Percentiles rank a stretch among this genome's conserved stretches.
Evolutionary conservation across 768 basidiomycete genomes (phyloP).

Genomic region (Suillus luteus): DNA sequence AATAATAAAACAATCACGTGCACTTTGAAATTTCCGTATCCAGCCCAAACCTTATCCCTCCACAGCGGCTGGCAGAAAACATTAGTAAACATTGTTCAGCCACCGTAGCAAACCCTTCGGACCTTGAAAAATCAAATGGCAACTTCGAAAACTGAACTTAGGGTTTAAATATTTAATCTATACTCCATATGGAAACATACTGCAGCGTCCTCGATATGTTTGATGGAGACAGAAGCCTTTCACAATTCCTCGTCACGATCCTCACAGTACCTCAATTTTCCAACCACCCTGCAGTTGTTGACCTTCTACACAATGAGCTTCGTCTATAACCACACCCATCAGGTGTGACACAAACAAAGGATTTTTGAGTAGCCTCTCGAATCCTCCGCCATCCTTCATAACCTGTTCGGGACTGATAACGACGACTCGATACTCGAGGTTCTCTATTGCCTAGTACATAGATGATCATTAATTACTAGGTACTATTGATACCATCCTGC

Average conservation of each 20-base stretch:
- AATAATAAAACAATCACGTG: background rate
- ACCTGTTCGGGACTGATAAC: background rate
- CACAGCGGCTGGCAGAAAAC: background rate
- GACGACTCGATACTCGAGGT: background rate
- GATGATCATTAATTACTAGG: background rate
- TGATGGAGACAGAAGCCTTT: background rate
- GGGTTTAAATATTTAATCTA: background rate
- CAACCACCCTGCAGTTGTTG: background rate
- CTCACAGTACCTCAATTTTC: background rate
- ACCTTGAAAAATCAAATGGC: background rate
- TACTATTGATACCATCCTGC: background rate
- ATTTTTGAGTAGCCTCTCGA: background rate
- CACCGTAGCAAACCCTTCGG: background rate
- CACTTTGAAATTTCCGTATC: background rate
- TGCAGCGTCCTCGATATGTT: background rate
- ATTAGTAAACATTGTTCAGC: background rate
- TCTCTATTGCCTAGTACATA: background rate
- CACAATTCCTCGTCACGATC: background rate
- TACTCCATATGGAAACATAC: background rate
- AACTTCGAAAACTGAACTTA: background rate
- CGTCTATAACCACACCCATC: background rate
- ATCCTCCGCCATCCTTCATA: background rate
- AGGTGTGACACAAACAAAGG: background rate
- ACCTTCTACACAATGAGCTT: background rate
- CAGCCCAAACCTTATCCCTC: slow-evolving; percentile 1